Conservation (phyloP, 306 rosid genomes). For the Comarum palustre region DNA sequence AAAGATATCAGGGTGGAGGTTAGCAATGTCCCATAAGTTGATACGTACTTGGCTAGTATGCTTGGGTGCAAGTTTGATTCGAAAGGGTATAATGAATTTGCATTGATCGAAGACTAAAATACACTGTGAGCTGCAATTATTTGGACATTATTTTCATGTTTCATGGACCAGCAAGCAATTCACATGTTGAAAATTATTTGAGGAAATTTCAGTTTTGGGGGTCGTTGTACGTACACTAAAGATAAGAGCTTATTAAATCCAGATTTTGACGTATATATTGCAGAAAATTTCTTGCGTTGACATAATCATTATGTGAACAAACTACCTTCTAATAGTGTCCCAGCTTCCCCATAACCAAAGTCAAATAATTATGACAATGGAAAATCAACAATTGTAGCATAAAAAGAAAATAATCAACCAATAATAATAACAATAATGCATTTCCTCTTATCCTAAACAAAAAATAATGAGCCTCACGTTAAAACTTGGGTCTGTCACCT, state of each 20-base stretch:
- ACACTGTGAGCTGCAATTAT: neutral
- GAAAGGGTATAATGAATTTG: neutral
- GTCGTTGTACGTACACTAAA: neutral
- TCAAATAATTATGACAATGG: neutral
- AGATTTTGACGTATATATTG: neutral
- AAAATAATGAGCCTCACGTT: too few relatives aligned
- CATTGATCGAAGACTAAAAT: neutral
- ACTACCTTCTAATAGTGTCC: neutral
- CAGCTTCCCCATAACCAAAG: neutral
- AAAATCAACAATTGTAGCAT: neutral
- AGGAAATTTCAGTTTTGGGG: slow-evolving; percentile 5
- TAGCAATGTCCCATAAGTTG: neutral
- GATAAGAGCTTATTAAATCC: neutral
- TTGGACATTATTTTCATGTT: neutral
- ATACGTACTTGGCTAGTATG: too few relatives aligned
- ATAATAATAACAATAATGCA: neutral
- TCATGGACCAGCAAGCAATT: neutral
- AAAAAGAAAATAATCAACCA: neutral
- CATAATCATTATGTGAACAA: neutral
- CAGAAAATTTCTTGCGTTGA: neutral
- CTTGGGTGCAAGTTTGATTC: neutral
- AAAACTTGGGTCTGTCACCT: too few relatives aligned
- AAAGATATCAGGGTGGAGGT: neutral
- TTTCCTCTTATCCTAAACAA: too few relatives aligned
- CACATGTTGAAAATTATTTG: slow-evolving; percentile 20